Percentiles rank a stretch among this genome's conserved stretches.
Evolutionary conservation across 768 basidiomycete genomes (phyloP).

Genomic region (Obba rivulosa): DNA sequence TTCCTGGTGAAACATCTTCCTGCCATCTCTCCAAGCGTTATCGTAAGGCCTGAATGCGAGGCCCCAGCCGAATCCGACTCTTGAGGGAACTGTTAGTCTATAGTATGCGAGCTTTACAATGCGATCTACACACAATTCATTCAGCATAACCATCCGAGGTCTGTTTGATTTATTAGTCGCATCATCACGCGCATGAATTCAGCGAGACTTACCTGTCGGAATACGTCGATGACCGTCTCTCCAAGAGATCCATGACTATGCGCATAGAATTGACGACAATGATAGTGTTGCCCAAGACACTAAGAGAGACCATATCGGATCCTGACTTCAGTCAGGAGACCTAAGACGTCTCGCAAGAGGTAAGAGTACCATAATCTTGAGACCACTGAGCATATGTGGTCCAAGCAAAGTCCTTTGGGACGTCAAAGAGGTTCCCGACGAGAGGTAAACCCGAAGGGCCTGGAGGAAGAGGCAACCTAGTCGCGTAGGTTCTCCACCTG

Average conservation of each 20-base stretch:
- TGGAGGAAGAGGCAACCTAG: slow-evolving; percentile 16
- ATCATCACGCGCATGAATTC: too few species aligned
- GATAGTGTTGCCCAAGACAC: slow-evolving; percentile 18
- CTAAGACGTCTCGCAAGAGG: too few species aligned
- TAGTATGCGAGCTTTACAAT: too few species aligned
- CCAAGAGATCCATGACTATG: slow-evolving; percentile 25
- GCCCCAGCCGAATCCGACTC: slow-evolving; percentile 39
- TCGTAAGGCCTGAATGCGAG: slow-evolving; percentile 38
- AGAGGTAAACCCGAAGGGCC: slow-evolving; percentile 21
- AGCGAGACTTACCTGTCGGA: slow-evolving; percentile 20
- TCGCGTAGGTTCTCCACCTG: too few species aligned
- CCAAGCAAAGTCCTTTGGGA: slow-evolving; percentile 20
- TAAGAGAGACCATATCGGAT: slow-evolving; percentile 19
- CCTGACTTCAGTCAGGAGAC: too few species aligned
- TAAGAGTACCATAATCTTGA: slow-evolving; percentile 10
- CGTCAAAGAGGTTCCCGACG: slow-evolving; percentile 20
- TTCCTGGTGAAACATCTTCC: slow-evolving; percentile 36
- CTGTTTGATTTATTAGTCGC: too few species aligned
- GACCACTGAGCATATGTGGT: slow-evolving; percentile 14
- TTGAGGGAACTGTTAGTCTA: slow-evolving; percentile 6
- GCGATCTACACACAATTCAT: too few species aligned
- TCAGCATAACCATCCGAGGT: too few species aligned
- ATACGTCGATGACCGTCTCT: slow-evolving; percentile 25
- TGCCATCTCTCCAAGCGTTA: slow-evolving; percentile 36
- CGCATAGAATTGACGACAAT: slow-evolving; percentile 25